A percentile compares a stretch with the other conserved stretches of the same genome.
Evolutionary conservation across 176 grass and related monocot species (phyloP).

Genomic region (Pharus latifolius): DNA sequence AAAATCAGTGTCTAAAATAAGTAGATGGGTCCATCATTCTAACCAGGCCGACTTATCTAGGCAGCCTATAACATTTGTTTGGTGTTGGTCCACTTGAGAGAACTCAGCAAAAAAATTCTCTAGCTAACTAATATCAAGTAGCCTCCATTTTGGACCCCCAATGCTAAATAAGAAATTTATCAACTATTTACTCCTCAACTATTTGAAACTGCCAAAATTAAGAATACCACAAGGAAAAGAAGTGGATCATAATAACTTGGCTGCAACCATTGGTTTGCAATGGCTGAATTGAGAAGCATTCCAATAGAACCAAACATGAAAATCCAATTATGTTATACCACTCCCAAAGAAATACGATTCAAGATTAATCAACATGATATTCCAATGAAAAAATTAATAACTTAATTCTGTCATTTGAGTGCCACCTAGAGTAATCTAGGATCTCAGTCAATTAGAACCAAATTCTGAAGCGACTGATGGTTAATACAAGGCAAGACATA

Average conservation of each 20-base stretch:
- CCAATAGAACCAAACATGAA: constrained; percentile 3
- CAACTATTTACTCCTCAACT: too few relatives aligned
- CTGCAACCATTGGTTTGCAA: neutral
- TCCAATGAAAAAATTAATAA: too few relatives aligned
- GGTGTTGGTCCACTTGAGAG: neutral
- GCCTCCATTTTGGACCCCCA: neutral
- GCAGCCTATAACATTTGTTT: neutral
- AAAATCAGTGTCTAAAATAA: neutral
- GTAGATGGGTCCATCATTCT: neutral
- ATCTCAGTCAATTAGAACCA: too few relatives aligned
- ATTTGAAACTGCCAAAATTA: too few relatives aligned
- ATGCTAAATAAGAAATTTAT: too few relatives aligned
- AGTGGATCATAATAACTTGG: neutral
- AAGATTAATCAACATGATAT: neutral
- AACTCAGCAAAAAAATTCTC: neutral
- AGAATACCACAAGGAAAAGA: neutral
- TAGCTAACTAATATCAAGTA: neutral
- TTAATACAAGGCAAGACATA: too few relatives aligned
- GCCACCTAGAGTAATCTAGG: too few relatives aligned
- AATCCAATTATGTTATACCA: neutral
- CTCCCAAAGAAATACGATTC: neutral
- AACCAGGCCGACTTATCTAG: neutral
- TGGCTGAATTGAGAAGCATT: constrained; percentile 14
- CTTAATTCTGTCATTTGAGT: too few relatives aligned
- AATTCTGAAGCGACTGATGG: too few relatives aligned